These are phyloP conservation scores for Nemania diffusa DNA, from an alignment of 2,329 filamentous ascomycete species.

Conservation along the genomic window DNA sequence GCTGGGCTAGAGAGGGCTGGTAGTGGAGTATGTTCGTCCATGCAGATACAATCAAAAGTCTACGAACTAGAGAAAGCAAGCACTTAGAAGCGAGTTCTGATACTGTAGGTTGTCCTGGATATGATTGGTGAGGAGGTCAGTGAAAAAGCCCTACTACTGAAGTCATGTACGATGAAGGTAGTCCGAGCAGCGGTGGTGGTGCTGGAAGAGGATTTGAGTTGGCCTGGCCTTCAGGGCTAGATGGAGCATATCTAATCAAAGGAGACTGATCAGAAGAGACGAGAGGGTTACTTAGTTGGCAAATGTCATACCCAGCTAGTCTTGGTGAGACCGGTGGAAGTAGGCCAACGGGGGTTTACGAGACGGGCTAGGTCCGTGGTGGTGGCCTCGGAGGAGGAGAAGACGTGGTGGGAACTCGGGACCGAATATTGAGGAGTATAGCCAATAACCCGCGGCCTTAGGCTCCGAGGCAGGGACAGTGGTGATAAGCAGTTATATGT, in stretches of 20 bases:
- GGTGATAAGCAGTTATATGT: too few species aligned
- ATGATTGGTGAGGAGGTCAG: conserved; percentile 4
- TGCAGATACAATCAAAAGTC: conserved; percentile 11
- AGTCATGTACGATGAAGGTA: conserved; percentile 24
- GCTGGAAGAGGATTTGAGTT: conserved; percentile 32
- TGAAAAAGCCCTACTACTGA: conserved; percentile 4
- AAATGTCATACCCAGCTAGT: conserved; percentile 34
- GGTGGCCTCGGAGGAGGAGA: conserved; percentile 33
- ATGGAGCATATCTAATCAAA: conserved; percentile 13
- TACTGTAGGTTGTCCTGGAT: not conserved
- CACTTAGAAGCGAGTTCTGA: not conserved
- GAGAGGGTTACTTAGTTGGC: not conserved
- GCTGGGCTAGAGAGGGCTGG: conserved; percentile 29
- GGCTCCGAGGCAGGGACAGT: conserved; percentile 40
- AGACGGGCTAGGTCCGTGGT: conserved; percentile 19
- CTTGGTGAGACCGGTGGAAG: conserved; percentile 39
- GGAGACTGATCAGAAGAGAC: not conserved
- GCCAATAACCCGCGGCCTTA: conserved; percentile 28
- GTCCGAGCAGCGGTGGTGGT: conserved; percentile 35
- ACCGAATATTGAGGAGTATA: conserved; percentile 13
- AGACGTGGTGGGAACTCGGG: conserved; percentile 25
- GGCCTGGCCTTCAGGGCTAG: conserved; percentile 21
- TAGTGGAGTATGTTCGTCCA: conserved; percentile 32
- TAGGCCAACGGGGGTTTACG: conserved; percentile 4
- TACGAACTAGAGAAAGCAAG: not conserved